A percentile compares a stretch with the other conserved stretches of the same genome.
Conservation (phyloP, 352 stramenopile genomes). For the Phytophthora ramorum region DNA sequence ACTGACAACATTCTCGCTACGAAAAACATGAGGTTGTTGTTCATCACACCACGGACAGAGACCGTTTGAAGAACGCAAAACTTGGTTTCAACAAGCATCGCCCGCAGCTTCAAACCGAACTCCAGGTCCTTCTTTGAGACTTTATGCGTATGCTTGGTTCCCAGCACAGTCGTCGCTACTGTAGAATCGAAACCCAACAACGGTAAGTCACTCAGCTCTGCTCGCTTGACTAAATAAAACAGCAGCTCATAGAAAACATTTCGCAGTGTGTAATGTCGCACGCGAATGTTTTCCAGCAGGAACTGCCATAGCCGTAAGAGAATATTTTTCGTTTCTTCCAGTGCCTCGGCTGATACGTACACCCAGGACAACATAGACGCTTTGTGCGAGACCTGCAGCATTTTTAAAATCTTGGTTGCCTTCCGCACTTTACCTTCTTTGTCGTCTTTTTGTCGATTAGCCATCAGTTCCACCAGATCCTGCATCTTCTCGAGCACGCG, state of each 20-base stretch:
- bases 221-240: conserved; percentile 90
- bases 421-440: conserved; percentile 92
- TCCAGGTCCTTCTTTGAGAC: conserved; percentile 84
- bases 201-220: conserved; percentile 85
- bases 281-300: conserved; percentile 89
- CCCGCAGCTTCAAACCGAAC: conserved; percentile 85
- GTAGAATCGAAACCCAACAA: conserved; percentile 86
- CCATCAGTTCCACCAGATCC: conserved; percentile 88
- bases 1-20: conserved; percentile 89
- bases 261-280: conserved; percentile 89
- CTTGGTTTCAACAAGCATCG: conserved; percentile 91
- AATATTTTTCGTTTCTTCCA: conserved; percentile 90
- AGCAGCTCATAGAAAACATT: conserved; percentile 92
- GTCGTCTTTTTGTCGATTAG: conserved; percentile 88
- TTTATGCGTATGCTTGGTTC: conserved; percentile 80
- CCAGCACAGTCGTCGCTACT: conserved; percentile 58
- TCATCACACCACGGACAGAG: conserved; percentile 89
- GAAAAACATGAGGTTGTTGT: conserved; percentile 94
- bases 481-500: conserved; percentile 92
- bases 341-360: conserved; percentile 78
- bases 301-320: conserved; percentile 89
- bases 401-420: conserved; percentile 90
- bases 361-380: conserved; percentile 91
- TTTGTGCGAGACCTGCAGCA: conserved; percentile 91
- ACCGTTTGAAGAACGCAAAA: conserved; percentile 90